Conservation (phyloP, 805 yeast genomes). For the Yarrowia sp. region DNA sequence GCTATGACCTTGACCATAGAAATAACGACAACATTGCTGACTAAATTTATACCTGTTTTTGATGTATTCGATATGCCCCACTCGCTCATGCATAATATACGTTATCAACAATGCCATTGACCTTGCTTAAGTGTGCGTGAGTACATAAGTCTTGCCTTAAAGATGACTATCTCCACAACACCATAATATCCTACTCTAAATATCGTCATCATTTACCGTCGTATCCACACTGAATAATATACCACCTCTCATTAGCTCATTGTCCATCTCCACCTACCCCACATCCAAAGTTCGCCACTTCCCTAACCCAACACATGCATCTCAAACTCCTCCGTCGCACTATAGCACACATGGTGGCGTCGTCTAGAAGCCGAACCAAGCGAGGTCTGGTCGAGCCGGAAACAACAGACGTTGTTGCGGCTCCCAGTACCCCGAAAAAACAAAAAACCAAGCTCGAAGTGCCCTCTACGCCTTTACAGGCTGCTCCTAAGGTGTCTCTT, state of each 20-base stretch:
- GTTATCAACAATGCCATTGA: too few species aligned
- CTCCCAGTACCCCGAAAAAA: conserved; percentile 13
- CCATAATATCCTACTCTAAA: too few species aligned
- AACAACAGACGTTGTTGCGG: background rate
- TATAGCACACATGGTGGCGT: background rate
- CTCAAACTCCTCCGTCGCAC: background rate
- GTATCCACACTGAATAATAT: too few species aligned
- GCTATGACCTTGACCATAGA: too few species aligned
- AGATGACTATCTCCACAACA: too few species aligned
- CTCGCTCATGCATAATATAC: too few species aligned
- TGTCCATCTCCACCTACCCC: too few species aligned
- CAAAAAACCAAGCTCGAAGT: conserved; percentile 11
- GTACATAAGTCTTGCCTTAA: background rate
- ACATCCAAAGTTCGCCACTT: too few species aligned
- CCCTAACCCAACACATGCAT: conserved; percentile 2
- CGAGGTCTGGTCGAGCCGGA: background rate
- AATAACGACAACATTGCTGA: too few species aligned
- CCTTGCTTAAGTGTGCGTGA: background rate
- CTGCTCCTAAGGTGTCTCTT: conserved; percentile 2
- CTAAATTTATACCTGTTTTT: too few species aligned
- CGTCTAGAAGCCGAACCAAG: conserved; percentile 19
- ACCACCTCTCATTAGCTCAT: background rate
- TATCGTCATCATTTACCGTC: too few species aligned
- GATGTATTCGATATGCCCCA: too few species aligned
- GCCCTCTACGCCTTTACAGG: background rate